These are phyloP conservation scores for Spizellomyces sp. DNA, from an alignment of 192 early-diverging fungal genomes.

Conservation along the genomic window DNA sequence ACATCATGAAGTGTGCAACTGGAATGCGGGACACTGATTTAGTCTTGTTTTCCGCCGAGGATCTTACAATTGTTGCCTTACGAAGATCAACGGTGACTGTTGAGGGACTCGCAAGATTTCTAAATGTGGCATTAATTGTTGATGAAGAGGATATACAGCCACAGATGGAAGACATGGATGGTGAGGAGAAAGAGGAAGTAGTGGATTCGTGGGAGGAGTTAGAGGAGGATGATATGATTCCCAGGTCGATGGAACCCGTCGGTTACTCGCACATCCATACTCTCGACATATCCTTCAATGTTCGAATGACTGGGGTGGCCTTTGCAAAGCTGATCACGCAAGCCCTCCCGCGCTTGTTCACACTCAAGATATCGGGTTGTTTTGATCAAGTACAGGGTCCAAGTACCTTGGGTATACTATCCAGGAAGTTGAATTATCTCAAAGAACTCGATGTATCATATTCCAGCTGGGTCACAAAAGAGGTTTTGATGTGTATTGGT, in stretches of 20 bases:
- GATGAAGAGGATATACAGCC: not conserved
- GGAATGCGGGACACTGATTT: not conserved
- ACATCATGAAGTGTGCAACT: not conserved
- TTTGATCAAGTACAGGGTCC: slow-evolving; percentile 9
- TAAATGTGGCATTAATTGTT: not conserved
- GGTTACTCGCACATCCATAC: not conserved
- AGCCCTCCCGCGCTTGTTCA: not conserved
- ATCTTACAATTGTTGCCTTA: not conserved
- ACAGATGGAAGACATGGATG: not conserved
- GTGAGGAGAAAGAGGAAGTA: not conserved
- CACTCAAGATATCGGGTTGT: not conserved
- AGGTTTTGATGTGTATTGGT: not conserved
- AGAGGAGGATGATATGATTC: not conserved
- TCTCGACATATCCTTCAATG: not conserved
- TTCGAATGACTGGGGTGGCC: not conserved
- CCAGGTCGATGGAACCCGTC: not conserved
- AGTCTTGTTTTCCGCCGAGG: not conserved
- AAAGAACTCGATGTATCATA: slow-evolving; percentile 6
- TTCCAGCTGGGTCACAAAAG: not conserved
- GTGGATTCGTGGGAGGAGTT: slow-evolving; percentile 9
- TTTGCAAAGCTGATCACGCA: not conserved
- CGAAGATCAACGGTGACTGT: slow-evolving; percentile 3
- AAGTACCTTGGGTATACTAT: slow-evolving; percentile 4
- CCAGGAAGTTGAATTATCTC: not conserved
- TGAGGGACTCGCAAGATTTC: not conserved